phyloP scores from a whole-genome alignment of 352 stramenopile genomes.

The Phytophthora quininea region DNA sequence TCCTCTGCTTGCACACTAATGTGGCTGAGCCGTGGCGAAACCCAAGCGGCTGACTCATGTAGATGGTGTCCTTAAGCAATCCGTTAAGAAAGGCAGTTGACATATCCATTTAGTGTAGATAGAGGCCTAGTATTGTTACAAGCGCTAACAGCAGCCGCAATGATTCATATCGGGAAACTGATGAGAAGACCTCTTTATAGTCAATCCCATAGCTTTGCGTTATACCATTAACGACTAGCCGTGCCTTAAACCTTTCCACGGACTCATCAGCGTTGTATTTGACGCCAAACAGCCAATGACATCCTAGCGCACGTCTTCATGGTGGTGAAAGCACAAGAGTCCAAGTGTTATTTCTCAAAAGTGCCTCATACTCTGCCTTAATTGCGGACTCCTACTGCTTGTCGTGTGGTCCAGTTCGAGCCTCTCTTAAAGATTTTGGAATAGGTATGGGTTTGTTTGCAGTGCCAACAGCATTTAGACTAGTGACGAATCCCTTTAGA shows the following conservation, averaged over 20 bases:
- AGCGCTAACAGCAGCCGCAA: slow-evolving; percentile 2
- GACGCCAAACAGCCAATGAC: slow-evolving; percentile 15
- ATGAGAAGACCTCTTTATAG: slow-evolving; percentile 8
- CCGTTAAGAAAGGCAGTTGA: slow-evolving; percentile 19
- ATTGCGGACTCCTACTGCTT: slow-evolving; percentile 16
- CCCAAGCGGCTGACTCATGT: slow-evolving; percentile 10
- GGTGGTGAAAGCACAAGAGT: background rate
- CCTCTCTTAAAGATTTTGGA: slow-evolving; percentile 10
- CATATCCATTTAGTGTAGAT: background rate
- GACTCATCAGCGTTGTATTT: slow-evolving; percentile 7
- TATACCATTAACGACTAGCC: background rate
- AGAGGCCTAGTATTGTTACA: background rate
- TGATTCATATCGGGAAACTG: slow-evolving; percentile 11
- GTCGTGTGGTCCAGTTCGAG: slow-evolving; percentile 2
- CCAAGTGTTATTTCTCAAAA: slow-evolving; percentile 6
- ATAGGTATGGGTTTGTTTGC: slow-evolving; percentile 1
- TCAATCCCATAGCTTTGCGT: slow-evolving; percentile 19
- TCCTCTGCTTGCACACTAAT: slow-evolving; percentile 11
- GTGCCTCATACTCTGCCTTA: slow-evolving; percentile 4
- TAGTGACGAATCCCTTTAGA: background rate
- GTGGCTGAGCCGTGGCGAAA: background rate
- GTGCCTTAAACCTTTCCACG: background rate
- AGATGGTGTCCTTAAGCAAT: slow-evolving; percentile 8
- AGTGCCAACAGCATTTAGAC: slow-evolving; percentile 1
- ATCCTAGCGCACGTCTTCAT: slow-evolving; percentile 1